Evolutionary conservation across 805 yeast species (phyloP).

Genomic region (Geotrichum ghanense): DNA sequence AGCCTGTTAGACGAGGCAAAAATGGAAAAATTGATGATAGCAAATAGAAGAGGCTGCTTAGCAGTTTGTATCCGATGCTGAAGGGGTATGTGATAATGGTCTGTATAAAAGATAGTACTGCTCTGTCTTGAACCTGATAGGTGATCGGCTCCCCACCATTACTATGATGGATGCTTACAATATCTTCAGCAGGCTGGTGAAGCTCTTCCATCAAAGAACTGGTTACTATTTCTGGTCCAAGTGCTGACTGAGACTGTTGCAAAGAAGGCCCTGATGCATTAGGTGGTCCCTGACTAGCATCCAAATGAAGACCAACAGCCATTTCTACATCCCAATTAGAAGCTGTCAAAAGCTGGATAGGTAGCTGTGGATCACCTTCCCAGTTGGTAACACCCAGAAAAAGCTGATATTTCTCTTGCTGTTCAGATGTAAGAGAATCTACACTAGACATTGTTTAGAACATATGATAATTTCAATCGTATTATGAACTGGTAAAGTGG

Average conservation of each 20-base stretch:
- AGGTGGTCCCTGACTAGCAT: slow-evolving; percentile 10
- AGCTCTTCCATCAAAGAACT: slow-evolving; percentile 22
- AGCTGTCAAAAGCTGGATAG: slow-evolving; percentile 21
- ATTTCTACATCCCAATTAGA: slow-evolving; percentile 32
- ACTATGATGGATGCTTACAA: slow-evolving; percentile 14
- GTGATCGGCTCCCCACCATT: slow-evolving; percentile 18
- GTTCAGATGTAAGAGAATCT: slow-evolving; percentile 5
- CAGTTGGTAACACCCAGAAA: slow-evolving; percentile 26
- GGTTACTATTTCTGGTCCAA: background rate
- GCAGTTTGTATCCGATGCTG: slow-evolving; percentile 21
- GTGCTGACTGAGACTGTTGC: slow-evolving; percentile 7
- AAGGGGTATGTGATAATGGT: slow-evolving; percentile 27
- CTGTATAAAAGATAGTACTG: slow-evolving; percentile 21
- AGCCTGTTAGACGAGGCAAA: slow-evolving; percentile 26
- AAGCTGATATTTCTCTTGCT: slow-evolving; percentile 15
- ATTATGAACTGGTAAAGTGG: too few species aligned
- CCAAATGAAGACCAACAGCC: slow-evolving; percentile 13
- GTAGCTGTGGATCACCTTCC: slow-evolving; percentile 20
- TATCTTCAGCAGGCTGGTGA: slow-evolving; percentile 11
- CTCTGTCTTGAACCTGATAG: slow-evolving; percentile 11
- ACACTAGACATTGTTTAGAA: slow-evolving; percentile 1
- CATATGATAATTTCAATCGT: too few species aligned
- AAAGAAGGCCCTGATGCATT: slow-evolving; percentile 3
- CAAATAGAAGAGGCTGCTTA: slow-evolving; percentile 19
- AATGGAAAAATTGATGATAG: slow-evolving; percentile 27